Evolutionary conservation across 2,329 filamentous ascomycete genomes (phyloP).

Genomic region (Aureobasidium pullulans): DNA sequence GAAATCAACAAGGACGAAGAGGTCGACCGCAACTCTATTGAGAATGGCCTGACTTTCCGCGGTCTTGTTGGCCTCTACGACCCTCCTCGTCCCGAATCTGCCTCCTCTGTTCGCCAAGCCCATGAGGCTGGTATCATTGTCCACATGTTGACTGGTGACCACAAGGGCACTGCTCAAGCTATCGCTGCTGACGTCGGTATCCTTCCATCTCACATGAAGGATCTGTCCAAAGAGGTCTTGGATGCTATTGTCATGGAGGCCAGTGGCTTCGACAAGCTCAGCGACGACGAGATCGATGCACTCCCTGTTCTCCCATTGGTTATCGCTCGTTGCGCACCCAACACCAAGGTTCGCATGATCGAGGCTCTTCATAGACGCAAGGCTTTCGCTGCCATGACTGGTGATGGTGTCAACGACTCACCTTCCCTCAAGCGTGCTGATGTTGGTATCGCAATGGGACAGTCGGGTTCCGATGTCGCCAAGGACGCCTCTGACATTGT

Average conservation of each 20-base stretch:
- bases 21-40: constrained; percentile 54
- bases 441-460: constrained; percentile 85
- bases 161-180: constrained; percentile 68
- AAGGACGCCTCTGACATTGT: constrained; percentile 81
- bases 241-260: constrained; percentile 66
- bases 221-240: constrained; percentile 56
- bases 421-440: constrained; percentile 74
- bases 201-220: constrained; percentile 55
- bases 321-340: constrained; percentile 74
- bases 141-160: constrained; percentile 80
- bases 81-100: constrained; percentile 74
- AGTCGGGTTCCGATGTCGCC: constrained; percentile 73
- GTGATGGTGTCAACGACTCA: constrained; percentile 81
- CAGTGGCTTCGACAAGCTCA: constrained; percentile 52
- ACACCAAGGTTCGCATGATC: constrained; percentile 87
- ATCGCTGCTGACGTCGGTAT: constrained; percentile 76
- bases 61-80: constrained; percentile 85
- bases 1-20: constrained; percentile 37
- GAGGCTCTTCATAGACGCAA: constrained; percentile 72
- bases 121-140: constrained; percentile 68
- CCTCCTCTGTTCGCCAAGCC: constrained; percentile 61
- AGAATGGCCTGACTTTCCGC: constrained; percentile 62
- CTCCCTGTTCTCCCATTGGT: constrained; percentile 71
- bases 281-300: constrained; percentile 65
- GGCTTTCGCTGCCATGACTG: constrained; percentile 78